These are phyloP conservation scores for Agaricales sp. DNA, from an alignment of 1,284 basidiomycete species.

Conservation along the genomic window DNA sequence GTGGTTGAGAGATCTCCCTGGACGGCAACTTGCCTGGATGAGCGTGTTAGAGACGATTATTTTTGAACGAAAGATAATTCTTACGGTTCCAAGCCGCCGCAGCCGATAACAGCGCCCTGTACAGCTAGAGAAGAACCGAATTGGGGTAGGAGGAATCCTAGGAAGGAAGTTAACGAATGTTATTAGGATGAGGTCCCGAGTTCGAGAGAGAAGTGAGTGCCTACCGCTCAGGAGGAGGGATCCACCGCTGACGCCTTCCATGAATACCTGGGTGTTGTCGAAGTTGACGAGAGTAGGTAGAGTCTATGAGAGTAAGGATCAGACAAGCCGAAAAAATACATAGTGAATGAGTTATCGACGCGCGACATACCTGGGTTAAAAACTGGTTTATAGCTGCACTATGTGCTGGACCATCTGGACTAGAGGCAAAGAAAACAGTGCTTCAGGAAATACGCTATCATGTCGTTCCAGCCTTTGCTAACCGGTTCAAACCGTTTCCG, in stretches of 20 bases:
- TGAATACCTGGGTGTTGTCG: conserved; percentile 14
- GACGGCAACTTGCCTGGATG: conserved; percentile 14
- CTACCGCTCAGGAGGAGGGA: conserved; percentile 16
- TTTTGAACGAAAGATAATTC: conserved; percentile 3
- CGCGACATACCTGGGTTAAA: conserved; percentile 9
- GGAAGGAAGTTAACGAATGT: conserved; percentile 6
- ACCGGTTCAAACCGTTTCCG: conserved; percentile 8
- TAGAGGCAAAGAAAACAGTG: conserved; percentile 1
- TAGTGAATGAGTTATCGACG: background rate
- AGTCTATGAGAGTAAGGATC: too few relatives aligned
- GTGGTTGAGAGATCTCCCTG: conserved; percentile 15
- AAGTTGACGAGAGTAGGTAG: conserved; percentile 16
- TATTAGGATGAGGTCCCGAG: background rate
- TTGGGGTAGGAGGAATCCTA: conserved; percentile 16
- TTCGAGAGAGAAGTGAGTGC: conserved; percentile 5
- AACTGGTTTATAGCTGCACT: conserved; percentile 16
- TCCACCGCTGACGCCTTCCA: conserved; percentile 17
- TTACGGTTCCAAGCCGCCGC: conserved; percentile 16
- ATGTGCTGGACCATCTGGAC: conserved; percentile 14
- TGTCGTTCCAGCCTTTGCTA: conserved; percentile 9
- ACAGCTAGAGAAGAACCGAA: conserved; percentile 16
- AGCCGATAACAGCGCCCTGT: conserved; percentile 15
- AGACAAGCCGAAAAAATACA: too few relatives aligned
- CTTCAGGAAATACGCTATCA: background rate
- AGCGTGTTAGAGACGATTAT: background rate